A percentile compares a stretch with the other conserved stretches of the same genome.
phyloP scores from a whole-genome alignment of 225 moss, liverwort and hornwort genomes.

The Physcomitrellopsis africana region DNA sequence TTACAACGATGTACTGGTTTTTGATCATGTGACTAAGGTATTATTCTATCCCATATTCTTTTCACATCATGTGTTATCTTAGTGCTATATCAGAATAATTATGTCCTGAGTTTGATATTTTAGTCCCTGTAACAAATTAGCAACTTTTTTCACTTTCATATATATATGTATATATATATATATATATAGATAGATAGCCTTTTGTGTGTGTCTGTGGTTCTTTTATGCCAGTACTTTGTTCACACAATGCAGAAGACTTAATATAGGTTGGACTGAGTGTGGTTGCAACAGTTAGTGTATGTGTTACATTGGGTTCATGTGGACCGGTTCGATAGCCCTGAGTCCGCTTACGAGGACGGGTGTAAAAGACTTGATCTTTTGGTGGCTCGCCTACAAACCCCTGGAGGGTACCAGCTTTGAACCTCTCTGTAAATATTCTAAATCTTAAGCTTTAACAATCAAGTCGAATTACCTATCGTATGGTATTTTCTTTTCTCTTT shows the following conservation, averaged over 20 bases:
- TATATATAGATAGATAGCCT: neutral
- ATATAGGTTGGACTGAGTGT: conserved; percentile 24
- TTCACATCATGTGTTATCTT: neutral
- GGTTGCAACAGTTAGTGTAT: conserved; percentile 73
- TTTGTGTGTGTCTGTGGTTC: neutral
- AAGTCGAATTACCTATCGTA: neutral
- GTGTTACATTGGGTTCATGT: conserved; percentile 95
- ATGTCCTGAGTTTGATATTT: neutral
- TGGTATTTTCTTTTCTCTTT: neutral
- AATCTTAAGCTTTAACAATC: neutral
- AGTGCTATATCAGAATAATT: neutral
- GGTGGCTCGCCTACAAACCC: conserved; percentile 73
- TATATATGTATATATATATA: too few relatives aligned
- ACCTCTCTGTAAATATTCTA: conserved; percentile 7
- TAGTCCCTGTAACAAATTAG: neutral
- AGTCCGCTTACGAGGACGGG: conserved; percentile 74
- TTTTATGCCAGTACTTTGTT: conserved; percentile 7
- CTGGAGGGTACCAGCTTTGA: conserved; percentile 55
- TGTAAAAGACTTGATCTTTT: conserved; percentile 58
- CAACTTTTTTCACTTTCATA: too few relatives aligned
- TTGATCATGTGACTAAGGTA: conserved; percentile 97
- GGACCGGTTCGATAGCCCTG: conserved; percentile 68
- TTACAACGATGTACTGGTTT: conserved; percentile 84
- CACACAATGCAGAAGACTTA: conserved; percentile 1
- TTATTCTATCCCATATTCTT: neutral